Evolutionary conservation across 1,139 yeast genomes (phyloP).

Genomic region (Geotrichum restrictum): DNA sequence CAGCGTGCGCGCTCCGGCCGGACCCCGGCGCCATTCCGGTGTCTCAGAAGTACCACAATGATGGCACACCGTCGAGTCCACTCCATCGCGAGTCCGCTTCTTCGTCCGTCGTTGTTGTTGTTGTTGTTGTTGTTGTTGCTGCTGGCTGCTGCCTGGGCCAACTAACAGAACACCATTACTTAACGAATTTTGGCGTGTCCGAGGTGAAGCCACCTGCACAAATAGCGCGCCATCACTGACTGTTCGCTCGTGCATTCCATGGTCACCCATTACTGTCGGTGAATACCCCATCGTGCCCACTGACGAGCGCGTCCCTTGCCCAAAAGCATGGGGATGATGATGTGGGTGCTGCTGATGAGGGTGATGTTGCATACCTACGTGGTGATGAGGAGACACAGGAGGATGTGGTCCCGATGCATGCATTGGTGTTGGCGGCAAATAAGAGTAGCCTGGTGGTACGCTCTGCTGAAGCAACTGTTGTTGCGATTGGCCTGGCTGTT

Average conservation of each 20-base stretch:
- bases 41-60: constrained; percentile 80
- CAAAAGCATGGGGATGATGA: neutral
- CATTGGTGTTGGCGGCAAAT: neutral
- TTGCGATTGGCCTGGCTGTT: constrained; percentile 1
- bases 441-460: constrained; percentile 1
- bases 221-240: neutral
- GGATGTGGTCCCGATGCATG: neutral
- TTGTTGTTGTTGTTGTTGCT: constrained; percentile 3
- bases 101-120: constrained; percentile 9
- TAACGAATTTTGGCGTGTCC: neutral
- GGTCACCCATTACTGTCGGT: neutral
- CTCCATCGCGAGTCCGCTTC: constrained; percentile 13
- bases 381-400: neutral
- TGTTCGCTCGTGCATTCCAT: neutral
- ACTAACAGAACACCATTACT: neutral
- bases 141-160: neutral
- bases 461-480: constrained; percentile 3
- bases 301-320: neutral
- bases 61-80: constrained; percentile 43
- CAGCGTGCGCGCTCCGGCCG: constrained; percentile 78
- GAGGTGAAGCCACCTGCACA: neutral
- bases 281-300: neutral
- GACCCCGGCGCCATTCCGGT: constrained; percentile 92
- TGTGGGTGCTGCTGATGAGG: neutral
- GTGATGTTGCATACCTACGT: neutral